Conservation (phyloP, 2,329 filamentous ascomycete genomes). For the Fusarium multiceps region DNA sequence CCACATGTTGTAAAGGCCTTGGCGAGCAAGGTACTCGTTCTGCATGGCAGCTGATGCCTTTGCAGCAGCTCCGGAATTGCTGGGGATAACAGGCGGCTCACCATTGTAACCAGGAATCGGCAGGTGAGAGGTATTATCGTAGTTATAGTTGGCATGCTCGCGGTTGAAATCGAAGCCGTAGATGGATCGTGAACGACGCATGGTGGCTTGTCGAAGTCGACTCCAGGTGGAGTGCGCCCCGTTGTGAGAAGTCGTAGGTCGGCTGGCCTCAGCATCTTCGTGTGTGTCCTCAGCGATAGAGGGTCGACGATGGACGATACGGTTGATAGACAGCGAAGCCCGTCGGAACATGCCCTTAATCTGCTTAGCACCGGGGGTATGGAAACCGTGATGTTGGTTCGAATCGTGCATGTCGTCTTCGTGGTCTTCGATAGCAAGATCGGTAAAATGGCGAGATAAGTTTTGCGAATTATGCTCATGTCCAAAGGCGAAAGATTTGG, state of each 20-base stretch:
- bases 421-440: constrained; percentile 50
- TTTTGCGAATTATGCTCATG: constrained; percentile 49
- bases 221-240: constrained; percentile 59
- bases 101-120: constrained; percentile 62
- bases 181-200: constrained; percentile 60
- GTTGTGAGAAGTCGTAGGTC: constrained; percentile 59
- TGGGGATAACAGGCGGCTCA: constrained; percentile 70
- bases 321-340: constrained; percentile 66
- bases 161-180: constrained; percentile 55
- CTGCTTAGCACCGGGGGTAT: constrained; percentile 45
- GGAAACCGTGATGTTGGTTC: constrained; percentile 43
- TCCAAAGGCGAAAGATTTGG: constrained; percentile 56
- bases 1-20: constrained; percentile 56
- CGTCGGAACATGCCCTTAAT: constrained; percentile 66
- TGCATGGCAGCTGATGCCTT: constrained; percentile 70
- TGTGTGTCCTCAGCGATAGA: constrained; percentile 52
- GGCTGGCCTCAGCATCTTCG: constrained; percentile 31
- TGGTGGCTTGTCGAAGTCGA: constrained; percentile 62
- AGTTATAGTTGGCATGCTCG: constrained; percentile 37
- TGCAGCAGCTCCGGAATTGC: constrained; percentile 69
- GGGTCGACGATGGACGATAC: constrained; percentile 62
- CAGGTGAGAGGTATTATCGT: constrained; percentile 47
- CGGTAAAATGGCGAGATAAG: constrained; percentile 47
- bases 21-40: constrained; percentile 60
- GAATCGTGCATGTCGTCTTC: constrained; percentile 44